Conservation (phyloP, 1,139 yeast genomes). For the Blastobotrys serpentis region DNA sequence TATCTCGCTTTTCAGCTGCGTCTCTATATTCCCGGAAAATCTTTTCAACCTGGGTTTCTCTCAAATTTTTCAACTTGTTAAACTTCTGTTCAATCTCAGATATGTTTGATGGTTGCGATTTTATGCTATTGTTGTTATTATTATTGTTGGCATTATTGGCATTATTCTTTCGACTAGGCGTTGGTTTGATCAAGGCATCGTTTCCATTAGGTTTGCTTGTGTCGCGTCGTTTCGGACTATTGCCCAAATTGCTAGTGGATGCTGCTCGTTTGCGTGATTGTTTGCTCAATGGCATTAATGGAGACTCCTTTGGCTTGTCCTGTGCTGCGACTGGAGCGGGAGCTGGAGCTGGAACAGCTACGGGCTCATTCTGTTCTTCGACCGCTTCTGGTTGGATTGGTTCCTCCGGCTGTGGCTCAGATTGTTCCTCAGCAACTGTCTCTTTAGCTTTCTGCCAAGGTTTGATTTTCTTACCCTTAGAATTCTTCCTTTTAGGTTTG, state of each 20-base stretch:
- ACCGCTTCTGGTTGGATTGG: neutral
- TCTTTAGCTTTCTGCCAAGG: slow-evolving; percentile 7
- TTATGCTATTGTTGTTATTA: too few species aligned
- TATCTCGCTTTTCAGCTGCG: slow-evolving; percentile 34
- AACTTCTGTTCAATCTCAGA: slow-evolving; percentile 20
- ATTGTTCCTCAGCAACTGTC: too few species aligned
- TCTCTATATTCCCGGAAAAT: slow-evolving; percentile 33
- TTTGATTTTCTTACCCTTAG: slow-evolving; percentile 6
- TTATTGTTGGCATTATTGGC: slow-evolving; percentile 13
- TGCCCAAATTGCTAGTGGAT: slow-evolving; percentile 2
- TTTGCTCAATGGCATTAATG: slow-evolving; percentile 3
- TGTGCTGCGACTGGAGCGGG: neutral
- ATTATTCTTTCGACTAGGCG: slow-evolving; percentile 2
- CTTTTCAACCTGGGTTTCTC: slow-evolving; percentile 35
- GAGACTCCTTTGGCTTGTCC: slow-evolving; percentile 1
- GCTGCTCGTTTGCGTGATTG: slow-evolving; percentile 1
- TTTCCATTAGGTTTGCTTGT: neutral
- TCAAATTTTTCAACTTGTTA: slow-evolving; percentile 20
- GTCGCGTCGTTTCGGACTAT: neutral
- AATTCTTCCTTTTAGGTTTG: neutral
- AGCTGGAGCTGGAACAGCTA: neutral
- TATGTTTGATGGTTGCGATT: slow-evolving; percentile 9
- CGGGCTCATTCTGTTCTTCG: slow-evolving; percentile 5
- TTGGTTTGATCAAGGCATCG: neutral
- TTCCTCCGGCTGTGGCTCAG: too few species aligned